Base-by-base conservation (phyloP, 208 protist species). In the Herpetomonas muscarum region DNA sequence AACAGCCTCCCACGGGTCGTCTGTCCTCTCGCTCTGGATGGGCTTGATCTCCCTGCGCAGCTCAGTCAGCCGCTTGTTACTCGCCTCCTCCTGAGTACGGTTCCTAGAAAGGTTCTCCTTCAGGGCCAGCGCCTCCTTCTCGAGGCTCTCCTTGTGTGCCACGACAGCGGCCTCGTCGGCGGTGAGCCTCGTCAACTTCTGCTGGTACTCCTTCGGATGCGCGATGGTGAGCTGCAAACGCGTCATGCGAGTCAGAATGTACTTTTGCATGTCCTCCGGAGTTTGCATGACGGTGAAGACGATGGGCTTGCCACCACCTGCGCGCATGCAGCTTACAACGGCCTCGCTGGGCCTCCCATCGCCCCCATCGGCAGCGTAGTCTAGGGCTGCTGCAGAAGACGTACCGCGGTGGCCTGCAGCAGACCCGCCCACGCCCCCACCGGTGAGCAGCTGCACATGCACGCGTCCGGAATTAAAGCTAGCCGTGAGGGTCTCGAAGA, bases 71-170 rank as follows among this genome's bases (percentile, higher is more conserved):
- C 81, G 80, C 45, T 76, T 65, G 21, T 56, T 74, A 37, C 73
- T 83, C 1, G 55, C 26, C 1, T 55, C 64, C 36, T 85, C 71
- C 47, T 91, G 79, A 46, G 81, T 55, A 30, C 64, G 63, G 61
- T 79, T 86, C 31, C 83, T 69, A 25, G 46, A 60, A 31, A 87
- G 45, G 41, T 70, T 88, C 51, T 90, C 86, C 49, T 81, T 74
- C 52, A 94, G 57, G n/a, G 87, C 70, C 24, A 70, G 37, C 12
- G 75, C 60, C 72, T 96, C 86, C 1, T 60, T 64, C 36, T 93
- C 86, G 1, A 93, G 70, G 28, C 62, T 63, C 15, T 81, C 74
- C 17, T 64, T 67, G 55, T 79, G 70, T 28, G 60, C 54, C 19
- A 37, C 30, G 36, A 76, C 58, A 7, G 74, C 61, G 19, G 55